phyloP scores from a whole-genome alignment of 495 filamentous ascomycete genomes.

The Neurospora hispaniola region DNA sequence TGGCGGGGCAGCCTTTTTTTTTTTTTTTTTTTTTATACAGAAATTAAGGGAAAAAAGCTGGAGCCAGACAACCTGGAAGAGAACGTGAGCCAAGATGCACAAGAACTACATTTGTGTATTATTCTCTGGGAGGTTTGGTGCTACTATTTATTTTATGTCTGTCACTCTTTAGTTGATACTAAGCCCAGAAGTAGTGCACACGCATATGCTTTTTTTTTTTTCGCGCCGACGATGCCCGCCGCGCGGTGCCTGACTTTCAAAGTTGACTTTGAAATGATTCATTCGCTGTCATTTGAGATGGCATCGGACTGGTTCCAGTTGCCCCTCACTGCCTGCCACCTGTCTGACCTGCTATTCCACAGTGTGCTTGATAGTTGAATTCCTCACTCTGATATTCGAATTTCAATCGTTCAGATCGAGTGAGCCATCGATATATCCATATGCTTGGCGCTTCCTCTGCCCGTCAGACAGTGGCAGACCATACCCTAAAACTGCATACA shows the following conservation, averaged over 20 bases:
- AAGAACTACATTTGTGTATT: background rate
- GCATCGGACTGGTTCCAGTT: conserved; percentile 1
- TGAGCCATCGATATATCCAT: background rate
- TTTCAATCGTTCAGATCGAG: background rate
- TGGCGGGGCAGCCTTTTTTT: background rate
- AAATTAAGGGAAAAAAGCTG: background rate
- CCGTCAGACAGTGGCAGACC: background rate
- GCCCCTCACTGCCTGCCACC: conserved; percentile 4
- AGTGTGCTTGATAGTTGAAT: background rate
- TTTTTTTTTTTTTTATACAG: background rate
- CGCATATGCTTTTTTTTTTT: background rate
- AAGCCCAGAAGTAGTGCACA: background rate
- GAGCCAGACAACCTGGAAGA: background rate
- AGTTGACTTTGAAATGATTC: background rate
- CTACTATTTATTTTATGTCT: background rate
- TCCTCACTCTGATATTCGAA: background rate
- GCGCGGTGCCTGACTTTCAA: background rate
- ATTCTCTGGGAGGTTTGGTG: background rate
- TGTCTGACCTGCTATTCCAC: background rate
- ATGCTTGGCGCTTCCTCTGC: background rate
- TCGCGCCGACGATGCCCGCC: background rate
- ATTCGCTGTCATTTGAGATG: background rate
- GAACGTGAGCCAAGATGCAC: background rate
- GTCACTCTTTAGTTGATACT: too few species aligned
- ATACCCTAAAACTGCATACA: background rate